phyloP scores from a whole-genome alignment of 768 basidiomycete genomes.

The Amanita molliuscula region DNA sequence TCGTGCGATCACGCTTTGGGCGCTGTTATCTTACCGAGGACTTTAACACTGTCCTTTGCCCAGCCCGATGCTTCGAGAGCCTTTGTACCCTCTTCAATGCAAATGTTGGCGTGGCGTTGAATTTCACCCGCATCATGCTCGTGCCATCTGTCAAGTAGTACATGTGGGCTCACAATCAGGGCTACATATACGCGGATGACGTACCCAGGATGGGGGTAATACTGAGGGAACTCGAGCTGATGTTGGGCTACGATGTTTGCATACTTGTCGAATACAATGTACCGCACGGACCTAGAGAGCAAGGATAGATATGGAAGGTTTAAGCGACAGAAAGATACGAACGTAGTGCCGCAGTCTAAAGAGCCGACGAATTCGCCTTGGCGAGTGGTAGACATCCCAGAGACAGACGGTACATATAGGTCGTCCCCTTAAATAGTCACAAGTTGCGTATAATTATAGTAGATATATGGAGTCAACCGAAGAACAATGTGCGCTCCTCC shows the following conservation, averaged over 20 bases:
- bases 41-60: constrained; percentile 74
- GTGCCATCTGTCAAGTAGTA: constrained; percentile 61
- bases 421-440: not conserved
- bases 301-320: not conserved
- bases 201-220: constrained; percentile 81
- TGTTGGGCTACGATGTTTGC: constrained; percentile 84
- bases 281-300: constrained; percentile 66
- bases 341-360: constrained; percentile 95
- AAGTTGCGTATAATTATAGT: not conserved
- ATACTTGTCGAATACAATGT: constrained; percentile 82
- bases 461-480: constrained; percentile 16
- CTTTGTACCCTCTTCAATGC: constrained; percentile 64
- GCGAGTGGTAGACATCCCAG: constrained; percentile 21
- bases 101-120: constrained; percentile 58
- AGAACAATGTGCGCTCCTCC: constrained; percentile 35
- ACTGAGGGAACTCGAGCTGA: constrained; percentile 91
- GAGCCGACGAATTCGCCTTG: constrained; percentile 84
- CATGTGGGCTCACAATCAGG: not conserved
- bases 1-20: constrained; percentile 12
- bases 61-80: constrained; percentile 69
- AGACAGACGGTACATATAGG: not conserved
- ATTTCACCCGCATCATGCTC: constrained; percentile 88
- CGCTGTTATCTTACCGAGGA: constrained; percentile 58
- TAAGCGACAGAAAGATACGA: constrained; percentile 20
- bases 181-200: constrained; percentile 9